Base-by-base conservation (phyloP, 2,329 filamentous ascomycete species). In the Aspergillus sp. region DNA sequence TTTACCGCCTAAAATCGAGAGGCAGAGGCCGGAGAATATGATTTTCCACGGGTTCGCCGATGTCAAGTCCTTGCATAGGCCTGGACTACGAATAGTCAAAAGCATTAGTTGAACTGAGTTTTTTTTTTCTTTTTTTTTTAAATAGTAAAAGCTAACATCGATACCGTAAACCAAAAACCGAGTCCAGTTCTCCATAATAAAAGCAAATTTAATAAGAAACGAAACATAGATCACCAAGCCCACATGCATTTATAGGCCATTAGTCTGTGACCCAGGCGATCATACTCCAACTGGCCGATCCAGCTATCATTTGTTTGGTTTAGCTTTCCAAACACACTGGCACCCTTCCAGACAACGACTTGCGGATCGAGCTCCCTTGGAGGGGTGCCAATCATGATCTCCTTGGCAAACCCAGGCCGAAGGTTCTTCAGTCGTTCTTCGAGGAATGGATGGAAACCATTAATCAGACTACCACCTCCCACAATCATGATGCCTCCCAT, bases 341-440 rank as follows among this genome's bases (percentile, higher is more conserved):
- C 93, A 3, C 93, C 93, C 77, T 98, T 98, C 93, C 93, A 98
- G 7, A 85, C 84, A 46, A 97, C 86, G n/a, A 97, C 90, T 70
- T 96, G 90, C 51, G 93, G 89, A 69, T 98, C 93, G 74, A 98
- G 85, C 60, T 98, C 93, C 60, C 91, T 78, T 0, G 93, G 93
- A n/a, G 83, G 82, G 17, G 78, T 75, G 1, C 80, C 81, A 20
- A 86, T 81, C 52, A 85, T 74, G 48, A 86, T 81, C 55, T 83
- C 77, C 77, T 93, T 83, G 5, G 74, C 72, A 54, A 79, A 80
- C n/a, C 73, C 75, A 0, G 80, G 79, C 45, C 78, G 69, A 22
- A 84, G 76, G 52, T 79, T 77, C 60, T 88, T 84, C 44, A 97
- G 77, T 59, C 83, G 81, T 61, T 91, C 86, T 70, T 98, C 93